These are phyloP conservation scores for Catunica adiposa DNA, from an alignment of 2,329 filamentous ascomycete genomes.

Conservation along the genomic window DNA sequence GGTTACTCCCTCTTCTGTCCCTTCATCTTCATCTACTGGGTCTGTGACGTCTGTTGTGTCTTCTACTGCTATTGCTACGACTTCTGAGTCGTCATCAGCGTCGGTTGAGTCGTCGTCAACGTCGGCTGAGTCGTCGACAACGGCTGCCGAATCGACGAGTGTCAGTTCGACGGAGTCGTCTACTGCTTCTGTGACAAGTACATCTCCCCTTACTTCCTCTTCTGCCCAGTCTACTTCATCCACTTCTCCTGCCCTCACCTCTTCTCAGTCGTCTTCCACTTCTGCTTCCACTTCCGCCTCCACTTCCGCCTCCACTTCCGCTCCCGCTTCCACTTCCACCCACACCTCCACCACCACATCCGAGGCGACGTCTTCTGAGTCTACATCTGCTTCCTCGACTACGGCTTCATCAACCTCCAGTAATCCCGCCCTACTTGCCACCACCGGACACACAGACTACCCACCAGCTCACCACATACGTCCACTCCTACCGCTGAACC, in stretches of 20 bases:
- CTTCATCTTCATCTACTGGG: conserved; percentile 12
- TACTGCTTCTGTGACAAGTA: conserved; percentile 20
- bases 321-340: neutral
- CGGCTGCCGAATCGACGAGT: conserved; percentile 9
- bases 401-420: neutral
- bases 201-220: conserved; percentile 16
- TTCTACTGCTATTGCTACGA: conserved; percentile 16
- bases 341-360: neutral
- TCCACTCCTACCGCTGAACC: neutral
- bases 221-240: conserved; percentile 13
- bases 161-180: conserved; percentile 17
- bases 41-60: conserved; percentile 9
- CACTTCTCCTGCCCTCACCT: conserved; percentile 14
- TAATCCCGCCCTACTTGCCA: neutral
- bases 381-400: neutral
- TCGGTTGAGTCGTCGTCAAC: conserved; percentile 11
- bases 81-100: conserved; percentile 15
- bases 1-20: conserved; percentile 11
- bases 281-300: neutral
- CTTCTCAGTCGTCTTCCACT: conserved; percentile 5
- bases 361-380: neutral
- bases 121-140: conserved; percentile 11
- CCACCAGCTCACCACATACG: neutral
- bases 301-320: neutral
- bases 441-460: neutral